Base-by-base conservation (phyloP, 495 filamentous ascomycete species). In the Tuber borchii region DNA sequence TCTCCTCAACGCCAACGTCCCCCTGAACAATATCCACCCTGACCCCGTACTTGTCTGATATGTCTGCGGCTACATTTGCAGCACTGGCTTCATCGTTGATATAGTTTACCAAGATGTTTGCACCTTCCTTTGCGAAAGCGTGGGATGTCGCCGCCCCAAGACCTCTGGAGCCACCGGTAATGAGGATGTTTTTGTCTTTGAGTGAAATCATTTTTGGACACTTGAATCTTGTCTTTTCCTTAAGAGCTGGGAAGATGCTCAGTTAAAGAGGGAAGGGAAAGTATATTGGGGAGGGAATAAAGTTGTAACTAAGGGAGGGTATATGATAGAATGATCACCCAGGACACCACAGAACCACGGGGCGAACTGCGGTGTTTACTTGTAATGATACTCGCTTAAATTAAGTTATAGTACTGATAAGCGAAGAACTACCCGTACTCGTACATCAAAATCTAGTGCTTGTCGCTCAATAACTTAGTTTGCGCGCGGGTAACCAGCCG, bases 71-170 rank as follows among this genome's bases (percentile, higher is more conserved):
- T 10, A 90, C 83, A 39, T 86, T 85, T 69, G 89, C 83, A 5
- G 91, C 91, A 12, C 83, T 77, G 1, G 84, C 83, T 26, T 85
- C 83, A 80, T 84, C 88, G 48, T 86, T 86, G 74, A 86, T 83
- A 78, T 91, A 93, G 82, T 92, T 92, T 82, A 93, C 88, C n/a
- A 88, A 88, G 71, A 92, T 82, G 79, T 91, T 91, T 77, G 84
- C 88, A 44, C 89, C 89, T 79, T 90, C 87, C 20, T 85, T 82
- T 16, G 90, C 91, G 80, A 92, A 92, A 45, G 89, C 90, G 42
- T 86, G 83, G 48, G 85, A 86, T 6, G 92, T 85, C 17, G 89
- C 73, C 61, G 89, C 90, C 39, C 91, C 91, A 2, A 92, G 86
- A 19, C 91, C 90, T 89, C 89, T 84, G 22, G 89, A 91, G 70